A percentile compares a stretch with the other conserved stretches of the same genome.
phyloP scores from a whole-genome alignment of 495 filamentous ascomycete genomes.

The Xylaria nigripes region DNA sequence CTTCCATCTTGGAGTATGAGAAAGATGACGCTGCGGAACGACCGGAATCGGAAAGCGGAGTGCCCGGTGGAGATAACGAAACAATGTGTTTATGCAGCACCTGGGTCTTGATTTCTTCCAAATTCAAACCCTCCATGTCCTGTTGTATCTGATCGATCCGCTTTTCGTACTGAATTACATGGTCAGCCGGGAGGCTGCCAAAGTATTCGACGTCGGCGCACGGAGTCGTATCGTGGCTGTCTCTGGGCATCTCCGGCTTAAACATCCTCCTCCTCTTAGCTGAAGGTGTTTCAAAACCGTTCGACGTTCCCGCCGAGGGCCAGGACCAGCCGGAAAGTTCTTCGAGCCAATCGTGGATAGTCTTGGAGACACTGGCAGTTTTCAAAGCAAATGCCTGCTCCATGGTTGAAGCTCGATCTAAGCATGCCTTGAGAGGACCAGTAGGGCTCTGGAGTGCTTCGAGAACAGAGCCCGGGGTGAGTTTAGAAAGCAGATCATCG shows the following conservation, averaged over 20 bases:
- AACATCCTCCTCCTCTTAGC: conserved; percentile 32
- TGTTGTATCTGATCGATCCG: conserved; percentile 70
- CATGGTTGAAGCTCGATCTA: conserved; percentile 55
- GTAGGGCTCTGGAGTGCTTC: conserved; percentile 43
- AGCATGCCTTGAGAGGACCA: conserved; percentile 51
- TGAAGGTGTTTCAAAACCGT: conserved; percentile 48
- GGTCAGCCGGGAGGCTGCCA: conserved; percentile 56
- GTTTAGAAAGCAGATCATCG: conserved; percentile 38
- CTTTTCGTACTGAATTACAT: conserved; percentile 58
- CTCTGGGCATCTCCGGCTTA: conserved; percentile 8
- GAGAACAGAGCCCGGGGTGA: conserved; percentile 35
- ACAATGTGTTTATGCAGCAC: conserved; percentile 70
- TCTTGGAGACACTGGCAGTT: conserved; percentile 65
- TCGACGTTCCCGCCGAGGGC: conserved; percentile 45
- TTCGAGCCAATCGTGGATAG: conserved; percentile 65
- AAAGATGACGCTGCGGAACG: conserved; percentile 37
- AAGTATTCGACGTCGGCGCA: conserved; percentile 44
- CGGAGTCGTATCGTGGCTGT: conserved; percentile 2
- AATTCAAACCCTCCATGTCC: conserved; percentile 68
- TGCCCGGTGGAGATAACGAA: conserved; percentile 44
- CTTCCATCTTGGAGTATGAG: conserved; percentile 55
- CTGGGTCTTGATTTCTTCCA: conserved; percentile 86
- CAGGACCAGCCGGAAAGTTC: conserved; percentile 73
- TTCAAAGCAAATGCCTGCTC: conserved; percentile 66
- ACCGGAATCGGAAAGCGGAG: conserved; percentile 41